A percentile compares a stretch with the other conserved stretches of the same genome.
These are phyloP conservation scores for Clavariopsis aquatica DNA, from an alignment of 495 filamentous ascomycete genomes.

Conservation along the genomic window DNA sequence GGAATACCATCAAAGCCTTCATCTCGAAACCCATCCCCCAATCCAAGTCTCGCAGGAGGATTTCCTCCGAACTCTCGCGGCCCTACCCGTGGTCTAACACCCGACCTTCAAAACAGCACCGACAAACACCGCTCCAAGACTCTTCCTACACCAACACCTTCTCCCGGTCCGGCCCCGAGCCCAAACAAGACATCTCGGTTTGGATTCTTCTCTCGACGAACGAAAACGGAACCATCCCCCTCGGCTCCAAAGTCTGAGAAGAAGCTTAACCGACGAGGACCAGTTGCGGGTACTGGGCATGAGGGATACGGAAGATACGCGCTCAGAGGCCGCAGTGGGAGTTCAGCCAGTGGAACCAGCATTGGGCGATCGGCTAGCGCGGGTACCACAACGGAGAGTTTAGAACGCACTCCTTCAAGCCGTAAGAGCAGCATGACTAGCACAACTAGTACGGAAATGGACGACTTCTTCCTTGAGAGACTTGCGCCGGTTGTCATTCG, in stretches of 20 bases:
- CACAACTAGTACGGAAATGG: conserved; percentile 57
- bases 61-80: conserved; percentile 34
- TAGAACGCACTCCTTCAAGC: conserved; percentile 45
- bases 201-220: conserved; percentile 73
- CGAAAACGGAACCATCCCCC: conserved; percentile 63
- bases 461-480: conserved; percentile 72
- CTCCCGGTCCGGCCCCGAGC: conserved; percentile 27
- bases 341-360: conserved; percentile 50
- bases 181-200: conserved; percentile 60
- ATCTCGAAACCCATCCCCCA: conserved; percentile 49
- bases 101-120: conserved; percentile 25
- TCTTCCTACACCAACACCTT: conserved; percentile 14
- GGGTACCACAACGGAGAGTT: conserved; percentile 51
- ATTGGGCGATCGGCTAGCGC: conserved; percentile 60
- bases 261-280: conserved; percentile 67
- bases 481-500: conserved; percentile 86
- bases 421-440: conserved; percentile 58
- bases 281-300: conserved; percentile 89
- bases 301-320: conserved; percentile 88
- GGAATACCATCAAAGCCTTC: conserved; percentile 39
- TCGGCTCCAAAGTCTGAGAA: conserved; percentile 58
- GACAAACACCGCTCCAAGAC: conserved; percentile 25
- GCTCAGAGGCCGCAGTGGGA: conserved; percentile 61
- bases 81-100: conserved; percentile 34
- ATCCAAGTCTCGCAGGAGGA: conserved; percentile 34